Conservation (phyloP, 1,284 basidiomycete genomes). For the Melampsora abietis-canadensis region DNA sequence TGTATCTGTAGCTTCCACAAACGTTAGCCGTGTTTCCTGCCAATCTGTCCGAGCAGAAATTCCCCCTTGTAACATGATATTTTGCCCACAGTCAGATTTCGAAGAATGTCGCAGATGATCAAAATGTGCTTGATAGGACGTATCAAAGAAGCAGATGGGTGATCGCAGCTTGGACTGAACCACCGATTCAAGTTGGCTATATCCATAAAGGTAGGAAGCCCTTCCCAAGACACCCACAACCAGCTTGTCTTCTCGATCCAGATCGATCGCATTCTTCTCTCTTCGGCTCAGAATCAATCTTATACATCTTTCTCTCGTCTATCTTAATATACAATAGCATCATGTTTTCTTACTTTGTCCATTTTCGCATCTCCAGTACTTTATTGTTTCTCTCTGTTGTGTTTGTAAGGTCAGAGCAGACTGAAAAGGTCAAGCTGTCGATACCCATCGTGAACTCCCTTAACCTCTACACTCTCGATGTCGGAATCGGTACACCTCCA, state of each 20-base stretch:
- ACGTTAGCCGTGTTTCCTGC: conserved; percentile 1
- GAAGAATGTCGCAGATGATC: conserved; percentile 1
- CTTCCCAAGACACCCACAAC: not conserved
- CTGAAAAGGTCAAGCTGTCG: conserved; percentile 39
- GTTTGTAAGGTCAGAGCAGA: conserved; percentile 1
- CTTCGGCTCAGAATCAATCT: not conserved
- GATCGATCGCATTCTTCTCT: conserved; percentile 1
- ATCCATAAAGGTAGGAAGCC: not conserved
- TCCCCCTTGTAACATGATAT: not conserved
- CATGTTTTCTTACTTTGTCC: not conserved
- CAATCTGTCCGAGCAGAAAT: not conserved
- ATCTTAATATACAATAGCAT: not conserved
- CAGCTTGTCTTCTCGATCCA: not conserved
- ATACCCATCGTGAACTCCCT: conserved; percentile 27
- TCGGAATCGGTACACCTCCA: conserved; percentile 41
- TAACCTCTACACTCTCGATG: conserved; percentile 33
- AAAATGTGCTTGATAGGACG: not conserved
- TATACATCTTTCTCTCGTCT: not conserved
- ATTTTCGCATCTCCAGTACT: not conserved
- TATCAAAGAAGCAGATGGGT: not conserved
- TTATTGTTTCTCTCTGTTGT: conserved; percentile 10
- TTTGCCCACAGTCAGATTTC: not conserved
- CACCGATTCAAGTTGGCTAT: too few relatives aligned
- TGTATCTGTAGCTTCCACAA: not conserved
- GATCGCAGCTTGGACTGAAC: not conserved